Conservation (phyloP, 2,329 filamentous ascomycete species). For the Diplodia sapinea region DNA sequence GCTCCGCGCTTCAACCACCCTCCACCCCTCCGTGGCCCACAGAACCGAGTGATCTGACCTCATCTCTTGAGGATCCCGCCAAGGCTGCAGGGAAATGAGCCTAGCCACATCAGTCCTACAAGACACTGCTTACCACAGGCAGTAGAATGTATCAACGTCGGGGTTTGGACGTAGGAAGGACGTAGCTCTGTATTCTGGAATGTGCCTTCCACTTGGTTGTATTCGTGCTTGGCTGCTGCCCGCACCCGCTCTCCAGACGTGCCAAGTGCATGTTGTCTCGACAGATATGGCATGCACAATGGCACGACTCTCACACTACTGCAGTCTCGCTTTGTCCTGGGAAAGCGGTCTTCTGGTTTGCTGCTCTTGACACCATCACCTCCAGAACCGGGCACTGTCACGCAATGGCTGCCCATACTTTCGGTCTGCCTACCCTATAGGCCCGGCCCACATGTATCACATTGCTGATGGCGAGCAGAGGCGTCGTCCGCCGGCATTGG, state of each 20-base stretch:
- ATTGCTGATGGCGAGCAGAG: conserved; percentile 6
- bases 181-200: neutral
- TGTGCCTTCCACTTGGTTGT: neutral
- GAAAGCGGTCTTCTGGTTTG: too few species aligned
- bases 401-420: conserved; percentile 9
- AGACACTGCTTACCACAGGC: too few species aligned
- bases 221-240: neutral
- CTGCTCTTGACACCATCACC: neutral
- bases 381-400: neutral
- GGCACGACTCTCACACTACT: too few species aligned
- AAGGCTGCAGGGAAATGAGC: too few species aligned
- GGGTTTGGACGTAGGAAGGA: too few species aligned
- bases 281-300: neutral
- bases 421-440: neutral
- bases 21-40: too few species aligned
- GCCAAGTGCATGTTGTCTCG: neutral
- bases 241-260: neutral
- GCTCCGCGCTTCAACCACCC: too few species aligned
- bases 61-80: too few species aligned
- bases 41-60: too few species aligned
- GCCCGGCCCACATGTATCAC: neutral
- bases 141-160: too few species aligned
- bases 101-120: too few species aligned
- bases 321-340: neutral
- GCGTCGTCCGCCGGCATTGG: neutral